A percentile compares a stretch with the other conserved stretches of the same genome.
Conservation (phyloP, 163 green algal species). For the Chloromonas sp. region DNA sequence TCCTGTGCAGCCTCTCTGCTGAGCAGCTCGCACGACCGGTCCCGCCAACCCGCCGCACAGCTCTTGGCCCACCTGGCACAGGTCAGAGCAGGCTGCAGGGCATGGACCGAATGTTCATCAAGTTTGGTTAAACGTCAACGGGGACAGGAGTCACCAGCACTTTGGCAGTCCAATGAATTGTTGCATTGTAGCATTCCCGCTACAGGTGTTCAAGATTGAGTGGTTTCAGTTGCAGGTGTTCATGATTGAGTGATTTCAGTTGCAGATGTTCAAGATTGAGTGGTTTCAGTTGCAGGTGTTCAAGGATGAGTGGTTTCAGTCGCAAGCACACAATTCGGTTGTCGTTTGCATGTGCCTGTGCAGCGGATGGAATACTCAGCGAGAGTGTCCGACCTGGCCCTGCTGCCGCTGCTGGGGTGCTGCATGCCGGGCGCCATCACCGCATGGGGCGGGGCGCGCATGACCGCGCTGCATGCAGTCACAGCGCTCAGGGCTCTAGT, state of each 20-base stretch:
- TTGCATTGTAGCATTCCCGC: too few relatives aligned
- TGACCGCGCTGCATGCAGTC: constrained; percentile 5
- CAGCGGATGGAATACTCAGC: constrained; percentile 13
- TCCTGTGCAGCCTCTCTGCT: constrained; percentile 18
- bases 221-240: too few relatives aligned
- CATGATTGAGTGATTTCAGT: too few relatives aligned
- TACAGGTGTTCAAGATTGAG: too few relatives aligned
- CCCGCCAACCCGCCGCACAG: constrained; percentile 31
- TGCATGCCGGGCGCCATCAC: background rate
- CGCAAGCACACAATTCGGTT: too few relatives aligned
- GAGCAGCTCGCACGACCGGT: constrained; percentile 31
- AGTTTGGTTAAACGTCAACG: background rate
- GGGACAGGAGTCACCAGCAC: too few relatives aligned
- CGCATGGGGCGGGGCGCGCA: constrained; percentile 5
- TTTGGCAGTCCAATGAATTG: too few relatives aligned
- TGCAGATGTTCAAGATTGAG: too few relatives aligned
- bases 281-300: too few relatives aligned
- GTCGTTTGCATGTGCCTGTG: background rate
- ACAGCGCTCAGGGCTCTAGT: background rate
- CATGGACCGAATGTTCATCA: background rate
- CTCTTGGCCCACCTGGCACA: constrained; percentile 27
- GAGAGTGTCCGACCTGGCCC: constrained; percentile 22
- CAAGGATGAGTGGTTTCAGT: too few relatives aligned
- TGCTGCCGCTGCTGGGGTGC: constrained; percentile 19
- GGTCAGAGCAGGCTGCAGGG: background rate